phyloP scores from a whole-genome alignment of 495 filamentous ascomycete species.

The Penicillium simplicissimum region DNA sequence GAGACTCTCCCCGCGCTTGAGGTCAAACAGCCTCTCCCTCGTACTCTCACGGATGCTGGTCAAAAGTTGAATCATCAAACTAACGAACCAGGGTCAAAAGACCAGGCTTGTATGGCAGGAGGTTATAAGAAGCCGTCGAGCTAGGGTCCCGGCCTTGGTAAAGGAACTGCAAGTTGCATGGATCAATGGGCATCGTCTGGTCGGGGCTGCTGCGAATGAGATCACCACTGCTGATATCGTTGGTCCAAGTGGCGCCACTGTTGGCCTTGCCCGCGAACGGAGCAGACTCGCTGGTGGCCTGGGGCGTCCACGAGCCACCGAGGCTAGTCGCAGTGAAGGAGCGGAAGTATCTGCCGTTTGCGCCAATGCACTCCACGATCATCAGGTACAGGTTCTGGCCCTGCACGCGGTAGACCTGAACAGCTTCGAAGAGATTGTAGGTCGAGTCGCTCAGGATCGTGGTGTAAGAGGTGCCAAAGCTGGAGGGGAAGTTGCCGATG shows the following conservation, averaged over 20 bases:
- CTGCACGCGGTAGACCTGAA: slow-evolving; percentile 60
- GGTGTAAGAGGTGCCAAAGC: not conserved
- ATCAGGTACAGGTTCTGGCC: slow-evolving; percentile 58
- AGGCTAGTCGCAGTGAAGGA: slow-evolving; percentile 59
- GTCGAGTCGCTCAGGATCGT: not conserved
- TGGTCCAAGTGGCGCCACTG: slow-evolving; percentile 61
- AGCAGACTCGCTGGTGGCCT: slow-evolving; percentile 49
- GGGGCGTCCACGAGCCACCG: slow-evolving; percentile 53
- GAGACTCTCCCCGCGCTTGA: no score
- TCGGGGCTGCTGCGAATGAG: slow-evolving; percentile 54
- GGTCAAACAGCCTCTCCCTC: no score
- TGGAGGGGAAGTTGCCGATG: slow-evolving; percentile 34
- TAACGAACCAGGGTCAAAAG: slow-evolving; percentile 1
- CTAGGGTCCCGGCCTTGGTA: slow-evolving; percentile 53
- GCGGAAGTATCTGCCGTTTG: slow-evolving; percentile 61
- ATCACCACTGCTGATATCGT: slow-evolving; percentile 65
- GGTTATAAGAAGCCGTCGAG: slow-evolving; percentile 22
- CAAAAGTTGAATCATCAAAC: not conserved
- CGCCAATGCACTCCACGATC: slow-evolving; percentile 62
- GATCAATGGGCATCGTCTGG: slow-evolving; percentile 56
- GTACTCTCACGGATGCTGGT: no score
- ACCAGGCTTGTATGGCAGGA: slow-evolving; percentile 33
- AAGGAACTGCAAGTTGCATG: slow-evolving; percentile 59
- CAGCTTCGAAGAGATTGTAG: slow-evolving; percentile 62
- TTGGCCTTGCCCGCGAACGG: slow-evolving; percentile 65